These are phyloP conservation scores for Fusarium euwallaceae DNA, from an alignment of 2,329 filamentous ascomycete genomes.

Conservation along the genomic window DNA sequence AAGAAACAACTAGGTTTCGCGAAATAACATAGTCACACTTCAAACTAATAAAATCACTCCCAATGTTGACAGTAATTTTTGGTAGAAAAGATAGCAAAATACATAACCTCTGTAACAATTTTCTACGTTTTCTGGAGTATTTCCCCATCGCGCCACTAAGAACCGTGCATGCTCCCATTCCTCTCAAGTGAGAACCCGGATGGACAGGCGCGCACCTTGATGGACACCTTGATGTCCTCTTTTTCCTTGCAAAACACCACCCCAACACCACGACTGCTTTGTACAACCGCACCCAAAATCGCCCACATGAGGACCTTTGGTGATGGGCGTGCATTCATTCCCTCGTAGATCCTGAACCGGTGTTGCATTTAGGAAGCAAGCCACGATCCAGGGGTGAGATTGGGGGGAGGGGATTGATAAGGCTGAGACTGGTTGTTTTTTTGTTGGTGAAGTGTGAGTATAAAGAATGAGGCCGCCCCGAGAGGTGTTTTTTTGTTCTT, in stretches of 20 bases:
- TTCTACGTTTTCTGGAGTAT: not conserved
- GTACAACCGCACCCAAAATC: conserved; percentile 19
- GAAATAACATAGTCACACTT: not conserved
- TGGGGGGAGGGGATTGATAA: conserved; percentile 8
- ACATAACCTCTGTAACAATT: not conserved
- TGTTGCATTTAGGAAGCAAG: conserved; percentile 23
- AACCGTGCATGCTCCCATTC: not conserved
- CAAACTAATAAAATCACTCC: not conserved
- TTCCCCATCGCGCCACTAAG: conserved; percentile 13
- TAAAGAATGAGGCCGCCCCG: conserved; percentile 29
- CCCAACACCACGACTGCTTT: conserved; percentile 21
- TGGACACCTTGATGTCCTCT: conserved; percentile 47
- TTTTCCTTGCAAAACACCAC: not conserved
- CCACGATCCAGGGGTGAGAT: conserved; percentile 13
- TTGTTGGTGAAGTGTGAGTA: conserved; percentile 18
- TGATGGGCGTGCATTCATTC: conserved; percentile 10
- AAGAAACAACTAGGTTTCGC: not conserved
- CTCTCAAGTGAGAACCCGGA: conserved; percentile 43
- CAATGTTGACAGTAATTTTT: not conserved
- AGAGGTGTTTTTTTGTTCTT: not conserved
- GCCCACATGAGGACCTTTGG: conserved; percentile 1
- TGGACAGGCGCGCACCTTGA: conserved; percentile 44
- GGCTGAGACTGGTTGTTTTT: conserved; percentile 11
- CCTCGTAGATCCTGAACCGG: conserved; percentile 9
- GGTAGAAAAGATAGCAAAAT: conserved; percentile 11